These are phyloP conservation scores for Corymbia citriodora DNA, from an alignment of 441 rosid species.

Conservation along the genomic window DNA sequence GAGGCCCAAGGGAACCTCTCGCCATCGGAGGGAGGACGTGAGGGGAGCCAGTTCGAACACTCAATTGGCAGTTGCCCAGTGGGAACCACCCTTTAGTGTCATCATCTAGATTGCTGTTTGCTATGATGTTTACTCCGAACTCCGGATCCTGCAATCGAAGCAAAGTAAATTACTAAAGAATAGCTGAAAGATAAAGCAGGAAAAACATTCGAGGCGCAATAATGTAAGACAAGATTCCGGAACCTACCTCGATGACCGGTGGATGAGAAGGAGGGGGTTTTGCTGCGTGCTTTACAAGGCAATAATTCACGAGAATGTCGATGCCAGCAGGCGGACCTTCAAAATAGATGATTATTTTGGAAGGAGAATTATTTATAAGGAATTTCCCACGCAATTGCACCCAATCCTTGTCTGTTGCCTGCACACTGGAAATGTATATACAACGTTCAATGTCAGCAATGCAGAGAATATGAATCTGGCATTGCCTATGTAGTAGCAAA, in stretches of 20 bases:
- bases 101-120: slow-evolving; percentile 52
- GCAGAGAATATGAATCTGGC: neutral
- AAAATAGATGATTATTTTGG: slow-evolving; percentile 49
- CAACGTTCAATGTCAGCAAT: neutral
- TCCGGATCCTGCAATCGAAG: slow-evolving; percentile 48
- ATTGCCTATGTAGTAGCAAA: neutral
- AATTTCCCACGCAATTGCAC: slow-evolving; percentile 73
- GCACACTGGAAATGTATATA: slow-evolving; percentile 32
- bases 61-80: slow-evolving; percentile 66
- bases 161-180: neutral
- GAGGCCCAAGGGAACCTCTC: slow-evolving; percentile 69
- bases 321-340: slow-evolving; percentile 94
- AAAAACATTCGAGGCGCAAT: neutral
- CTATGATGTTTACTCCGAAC: slow-evolving; percentile 58
- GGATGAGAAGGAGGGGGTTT: slow-evolving; percentile 55
- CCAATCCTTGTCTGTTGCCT: slow-evolving; percentile 82
- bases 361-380: slow-evolving; percentile 64
- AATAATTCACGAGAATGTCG: slow-evolving; percentile 70
- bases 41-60: slow-evolving; percentile 73
- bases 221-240: neutral
- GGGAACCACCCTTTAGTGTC: slow-evolving; percentile 76
- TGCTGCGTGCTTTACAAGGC: slow-evolving; percentile 65
- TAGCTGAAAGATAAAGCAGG: neutral
- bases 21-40: slow-evolving; percentile 81
- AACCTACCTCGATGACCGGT: slow-evolving; percentile 61